phyloP scores from a whole-genome alignment of 139 green algal species.

The Auxenochlorella pyrenoidosa region DNA sequence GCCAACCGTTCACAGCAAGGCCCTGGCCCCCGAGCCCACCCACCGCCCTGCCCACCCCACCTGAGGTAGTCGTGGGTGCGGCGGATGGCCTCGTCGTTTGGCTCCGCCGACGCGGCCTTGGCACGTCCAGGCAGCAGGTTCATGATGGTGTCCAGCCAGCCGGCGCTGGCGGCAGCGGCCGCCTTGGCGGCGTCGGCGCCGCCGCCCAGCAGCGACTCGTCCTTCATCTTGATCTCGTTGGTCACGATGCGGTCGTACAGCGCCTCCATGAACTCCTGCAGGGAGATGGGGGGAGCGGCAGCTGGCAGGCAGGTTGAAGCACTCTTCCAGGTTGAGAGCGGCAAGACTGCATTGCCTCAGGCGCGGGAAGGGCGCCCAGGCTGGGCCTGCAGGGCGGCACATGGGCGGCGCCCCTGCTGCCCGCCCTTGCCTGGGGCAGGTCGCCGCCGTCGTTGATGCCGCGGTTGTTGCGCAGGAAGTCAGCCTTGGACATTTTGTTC shows the following conservation, averaged over 20 bases:
- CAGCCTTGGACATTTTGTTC: conserved; percentile 70
- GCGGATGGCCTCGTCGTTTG: conserved; percentile 83
- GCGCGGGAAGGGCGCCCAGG: background rate
- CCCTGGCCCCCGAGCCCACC: too few relatives aligned
- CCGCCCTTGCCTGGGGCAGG: conserved; percentile 59
- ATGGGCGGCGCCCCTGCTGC: too few relatives aligned
- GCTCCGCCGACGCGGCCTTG: conserved; percentile 58
- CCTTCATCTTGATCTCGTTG: conserved; percentile 99
- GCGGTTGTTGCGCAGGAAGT: conserved; percentile 98
- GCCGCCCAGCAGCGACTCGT: conserved; percentile 20
- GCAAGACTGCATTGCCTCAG: too few relatives aligned
- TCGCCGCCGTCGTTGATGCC: conserved; percentile 98
- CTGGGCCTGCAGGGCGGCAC: too few relatives aligned
- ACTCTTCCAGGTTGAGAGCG: too few relatives aligned
- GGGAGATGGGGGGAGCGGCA: background rate
- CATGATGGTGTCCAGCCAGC: conserved; percentile 59
- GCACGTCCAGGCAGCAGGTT: conserved; percentile 68
- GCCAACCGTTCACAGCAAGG: too few relatives aligned
- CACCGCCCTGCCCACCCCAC: background rate
- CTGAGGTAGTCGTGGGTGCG: conserved; percentile 58
- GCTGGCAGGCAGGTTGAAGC: background rate
- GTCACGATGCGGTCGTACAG: conserved; percentile 96
- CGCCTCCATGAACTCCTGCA: conserved; percentile 80
- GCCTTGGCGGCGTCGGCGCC: background rate
- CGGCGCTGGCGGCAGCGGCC: background rate